Evolutionary conservation across 2,329 filamentous ascomycete species (phyloP), one percentile per base, ranked within the genome.

Genomic region (Curvularia hawaiiensis): DNA sequence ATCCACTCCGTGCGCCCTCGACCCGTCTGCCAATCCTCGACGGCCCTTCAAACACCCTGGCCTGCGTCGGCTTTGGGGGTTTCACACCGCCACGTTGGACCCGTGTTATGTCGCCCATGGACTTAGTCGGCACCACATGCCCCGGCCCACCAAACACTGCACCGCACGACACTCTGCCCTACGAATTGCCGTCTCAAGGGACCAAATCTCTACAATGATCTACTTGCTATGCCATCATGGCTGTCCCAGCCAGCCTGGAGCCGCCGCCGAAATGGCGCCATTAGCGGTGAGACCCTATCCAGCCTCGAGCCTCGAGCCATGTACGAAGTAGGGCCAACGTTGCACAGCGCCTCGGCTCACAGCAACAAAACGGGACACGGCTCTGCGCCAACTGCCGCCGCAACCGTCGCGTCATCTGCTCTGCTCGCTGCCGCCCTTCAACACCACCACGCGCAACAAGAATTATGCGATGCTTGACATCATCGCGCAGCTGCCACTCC

Each of bases 1-100:
- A 24, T 24, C n/a, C n/a, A 28, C 44, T 20, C 3, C 10, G 9
- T 33, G 44, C 44, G 20, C 30, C 30, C 30, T 12, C 9, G 12
- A 35, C 33, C 33, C 33, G 5, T 16, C 33, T 35, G 33, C 33
- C 10, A 35, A 16, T 16, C 14, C 12, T 35, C 33, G 12, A 16
- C 12, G 16, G 33, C 33, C 12, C 33, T 35, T 58, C 47, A 59
- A 60, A 52, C 41, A 35, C 51, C 56, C 45, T 61, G 50, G 56
- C 46, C 54, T 64, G 59, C 60, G 57, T 62, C 63, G 62, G 65
- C 60, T 69, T 65, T 65, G 63, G 54, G 63, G 55, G 44, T 60
- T 54, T 50, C 61, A 64, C 65, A 67, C 66, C 65, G 66, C 66
- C 57, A 62, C 47, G 58, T 63, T 50, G 61, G 56, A 49, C 59